Percentiles rank a stretch among this genome's conserved stretches.
Conservation (phyloP, 148 eudicot genomes). For the Dianthus caryophyllus region DNA sequence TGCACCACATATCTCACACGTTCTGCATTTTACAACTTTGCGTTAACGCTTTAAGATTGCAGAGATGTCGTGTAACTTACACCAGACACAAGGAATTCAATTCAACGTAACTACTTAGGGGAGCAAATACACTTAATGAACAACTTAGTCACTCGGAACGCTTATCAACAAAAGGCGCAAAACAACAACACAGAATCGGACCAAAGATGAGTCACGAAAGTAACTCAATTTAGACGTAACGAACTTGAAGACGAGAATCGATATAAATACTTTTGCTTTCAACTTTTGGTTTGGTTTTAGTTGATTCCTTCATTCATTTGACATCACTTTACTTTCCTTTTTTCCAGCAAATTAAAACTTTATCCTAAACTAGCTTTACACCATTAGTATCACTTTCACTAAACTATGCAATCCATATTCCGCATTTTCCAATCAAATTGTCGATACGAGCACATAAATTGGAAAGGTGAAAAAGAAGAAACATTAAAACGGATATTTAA, state of each 20-base stretch:
- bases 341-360: conserved; percentile 21
- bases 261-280: conserved; percentile 20
- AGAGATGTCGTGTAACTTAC: background rate
- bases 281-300: conserved; percentile 33
- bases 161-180: conserved; percentile 6
- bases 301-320: conserved; percentile 31
- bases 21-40: conserved; percentile 33
- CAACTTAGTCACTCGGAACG: conserved; percentile 1
- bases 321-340: conserved; percentile 25
- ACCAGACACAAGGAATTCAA: conserved; percentile 22
- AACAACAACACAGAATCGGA: conserved; percentile 4
- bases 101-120: conserved; percentile 7
- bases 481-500: background rate
- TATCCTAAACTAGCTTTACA: conserved; percentile 18
- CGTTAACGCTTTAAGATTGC: background rate
- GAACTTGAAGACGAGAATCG: conserved; percentile 18
- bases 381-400: conserved; percentile 12
- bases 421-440: conserved; percentile 15
- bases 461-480: too few species aligned
- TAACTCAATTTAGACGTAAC: conserved; percentile 19
- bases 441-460: too few species aligned
- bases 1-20: conserved; percentile 84
- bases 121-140: conserved; percentile 15
- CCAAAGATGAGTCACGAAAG: background rate
- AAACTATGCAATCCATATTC: conserved; percentile 11